Base-by-base conservation (phyloP, 2,329 filamentous ascomycete genomes). In the Trichoderma koningiopsis region DNA sequence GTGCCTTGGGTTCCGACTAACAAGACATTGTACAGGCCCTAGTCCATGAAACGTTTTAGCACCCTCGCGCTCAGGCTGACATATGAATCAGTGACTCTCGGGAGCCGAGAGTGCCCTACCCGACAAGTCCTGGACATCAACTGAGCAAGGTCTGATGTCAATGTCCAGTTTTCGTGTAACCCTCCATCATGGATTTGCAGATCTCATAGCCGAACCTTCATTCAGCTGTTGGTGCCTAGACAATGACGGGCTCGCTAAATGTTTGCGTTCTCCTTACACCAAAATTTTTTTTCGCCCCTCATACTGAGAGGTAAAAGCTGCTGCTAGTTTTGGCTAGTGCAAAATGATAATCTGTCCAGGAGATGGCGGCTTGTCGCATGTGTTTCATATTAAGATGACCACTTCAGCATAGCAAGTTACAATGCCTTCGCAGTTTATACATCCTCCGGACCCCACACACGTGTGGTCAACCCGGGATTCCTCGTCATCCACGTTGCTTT, bases 71-170 rank as follows among this genome's bases (percentile, higher is more conserved):
- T 52, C 43, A 37, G 31, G 40, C 40, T 16, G 55, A 49, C 40
- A 37, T 52, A 37, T 52, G 31, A 37, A 29, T 31, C 27, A 52
- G 35, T 40, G 19, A 35, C 29, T 47, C 29, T 49, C 64, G 64
- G 64, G 40, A 59, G 49, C 47, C 47, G 49, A 52, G 24, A 61
- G 65, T 68, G 65, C 57, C 61, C 58, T 68, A 68, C 47, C 65
- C 65, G 65, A 68, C 13, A 49, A 49, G 24, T 24, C 19, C 16
- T 35, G 22, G n/a, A 31, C 40, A 10, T 52, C 22, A 16, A 29
- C 29, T n/a, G n/a, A 14, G n/a, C 29, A 37, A 57, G 11, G 37
- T 40, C 64, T 52, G 52, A 24, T 35, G 64, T 49, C 22, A 37
- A 43, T 52, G 10, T 52, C 27, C 64, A 40, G 55, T 13, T 22